Percentiles rank a stretch among this genome's conserved stretches.
Evolutionary conservation across 164 flowering plant species (phyloP).

Genomic region (Nymphaea thermarum): DNA sequence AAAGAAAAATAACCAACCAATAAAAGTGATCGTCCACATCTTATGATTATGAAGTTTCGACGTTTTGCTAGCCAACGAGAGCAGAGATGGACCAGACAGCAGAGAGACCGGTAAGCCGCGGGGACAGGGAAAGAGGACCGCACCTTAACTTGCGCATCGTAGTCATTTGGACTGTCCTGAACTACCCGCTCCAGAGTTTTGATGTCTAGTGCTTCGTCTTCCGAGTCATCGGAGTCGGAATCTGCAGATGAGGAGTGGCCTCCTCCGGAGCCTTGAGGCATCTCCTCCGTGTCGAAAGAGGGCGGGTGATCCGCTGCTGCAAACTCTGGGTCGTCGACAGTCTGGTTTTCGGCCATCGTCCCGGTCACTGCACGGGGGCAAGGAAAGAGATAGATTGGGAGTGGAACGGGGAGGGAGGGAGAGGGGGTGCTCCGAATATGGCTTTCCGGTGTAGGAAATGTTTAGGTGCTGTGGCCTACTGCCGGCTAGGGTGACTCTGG

Average conservation of each 20-base stretch:
- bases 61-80: background rate
- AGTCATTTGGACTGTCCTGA: slow-evolving; percentile 42
- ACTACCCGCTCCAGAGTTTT: slow-evolving; percentile 48
- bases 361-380: background rate
- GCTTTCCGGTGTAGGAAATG: too few species aligned
- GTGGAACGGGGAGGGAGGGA: too few species aligned
- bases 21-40: background rate
- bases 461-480: too few species aligned
- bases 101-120: background rate
- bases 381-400: too few species aligned
- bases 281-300: background rate
- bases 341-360: background rate
- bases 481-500: too few species aligned
- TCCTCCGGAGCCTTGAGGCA: background rate
- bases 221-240: slow-evolving; percentile 13
- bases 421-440: too few species aligned
- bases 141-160: slow-evolving; percentile 68
- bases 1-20: background rate
- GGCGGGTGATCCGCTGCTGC: background rate
- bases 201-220: slow-evolving; percentile 24
- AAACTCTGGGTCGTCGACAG: background rate
- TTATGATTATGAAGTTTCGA: too few species aligned
- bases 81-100: background rate
- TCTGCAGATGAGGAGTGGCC: background rate
- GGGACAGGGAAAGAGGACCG: background rate